Evolutionary conservation across 1,139 yeast genomes (phyloP).

Genomic region (Diutina sp.): DNA sequence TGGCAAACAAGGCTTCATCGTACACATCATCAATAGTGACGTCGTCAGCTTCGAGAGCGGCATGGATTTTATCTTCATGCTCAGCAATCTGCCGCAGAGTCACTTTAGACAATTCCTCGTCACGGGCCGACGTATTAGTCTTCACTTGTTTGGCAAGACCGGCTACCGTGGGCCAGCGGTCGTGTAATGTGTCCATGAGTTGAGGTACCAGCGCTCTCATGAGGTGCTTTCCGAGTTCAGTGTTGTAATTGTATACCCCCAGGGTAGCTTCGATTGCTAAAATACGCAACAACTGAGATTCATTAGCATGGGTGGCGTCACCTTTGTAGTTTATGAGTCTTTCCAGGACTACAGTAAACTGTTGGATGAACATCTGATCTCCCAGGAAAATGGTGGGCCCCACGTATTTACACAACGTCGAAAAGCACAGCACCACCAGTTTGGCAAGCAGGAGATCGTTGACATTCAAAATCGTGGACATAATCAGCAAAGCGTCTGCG

Average conservation of each 20-base stretch:
- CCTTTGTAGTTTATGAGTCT: conserved; percentile 19
- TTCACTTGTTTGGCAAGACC: background rate
- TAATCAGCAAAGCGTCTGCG: conserved; percentile 37
- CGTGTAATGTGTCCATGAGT: conserved; percentile 19
- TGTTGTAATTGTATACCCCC: conserved; percentile 24
- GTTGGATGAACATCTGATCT: conserved; percentile 45
- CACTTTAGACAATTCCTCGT: conserved; percentile 9
- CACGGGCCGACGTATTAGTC: background rate
- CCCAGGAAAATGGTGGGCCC: conserved; percentile 65
- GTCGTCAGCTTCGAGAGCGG: conserved; percentile 19
- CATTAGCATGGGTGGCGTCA: conserved; percentile 21
- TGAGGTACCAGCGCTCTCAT: conserved; percentile 28
- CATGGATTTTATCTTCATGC: conserved; percentile 11
- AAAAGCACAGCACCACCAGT: conserved; percentile 36
- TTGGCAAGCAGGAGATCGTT: conserved; percentile 47
- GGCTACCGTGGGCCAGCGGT: conserved; percentile 2
- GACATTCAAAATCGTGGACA: conserved; percentile 29
- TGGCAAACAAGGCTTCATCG: conserved; percentile 29
- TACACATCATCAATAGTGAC: conserved; percentile 15
- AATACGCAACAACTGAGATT: conserved; percentile 28
- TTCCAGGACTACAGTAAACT: conserved; percentile 31
- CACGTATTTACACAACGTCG: conserved; percentile 49
- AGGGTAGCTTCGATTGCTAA: conserved; percentile 31
- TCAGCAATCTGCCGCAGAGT: conserved; percentile 1
- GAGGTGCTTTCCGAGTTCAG: conserved; percentile 23